Percentiles rank a stretch among this genome's conserved stretches.
phyloP scores from a whole-genome alignment of 495 filamentous ascomycete species.

The Letharia lupina region DNA sequence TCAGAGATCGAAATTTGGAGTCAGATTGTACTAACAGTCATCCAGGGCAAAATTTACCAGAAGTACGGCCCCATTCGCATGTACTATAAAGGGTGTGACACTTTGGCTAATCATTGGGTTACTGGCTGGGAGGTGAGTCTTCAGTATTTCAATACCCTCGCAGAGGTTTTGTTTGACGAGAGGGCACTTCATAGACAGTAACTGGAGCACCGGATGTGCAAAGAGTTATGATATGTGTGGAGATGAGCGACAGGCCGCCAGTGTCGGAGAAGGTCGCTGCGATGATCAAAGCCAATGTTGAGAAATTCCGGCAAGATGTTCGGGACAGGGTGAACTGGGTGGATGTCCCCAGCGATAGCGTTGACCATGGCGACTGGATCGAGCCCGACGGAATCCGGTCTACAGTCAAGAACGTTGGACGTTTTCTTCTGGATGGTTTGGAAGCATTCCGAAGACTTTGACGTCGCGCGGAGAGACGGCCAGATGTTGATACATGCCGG shows the following conservation, averaged over 20 bases:
- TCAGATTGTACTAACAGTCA: too few species aligned
- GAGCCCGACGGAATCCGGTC: too few species aligned
- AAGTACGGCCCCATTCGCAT: background rate
- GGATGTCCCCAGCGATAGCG: too few species aligned
- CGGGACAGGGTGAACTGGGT: too few species aligned
- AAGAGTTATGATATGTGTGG: background rate
- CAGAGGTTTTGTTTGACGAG: background rate
- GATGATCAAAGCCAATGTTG: background rate
- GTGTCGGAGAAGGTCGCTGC: background rate
- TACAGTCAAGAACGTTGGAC: too few species aligned
- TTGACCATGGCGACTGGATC: too few species aligned
- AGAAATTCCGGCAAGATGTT: too few species aligned
- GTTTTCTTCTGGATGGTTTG: too few species aligned
- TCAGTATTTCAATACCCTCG: background rate
- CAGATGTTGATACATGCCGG: too few species aligned
- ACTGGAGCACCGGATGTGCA: background rate
- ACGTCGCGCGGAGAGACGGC: too few species aligned
- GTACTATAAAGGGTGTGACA: background rate
- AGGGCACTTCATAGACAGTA: background rate
- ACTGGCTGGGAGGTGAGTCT: background rate
- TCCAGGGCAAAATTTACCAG: background rate
- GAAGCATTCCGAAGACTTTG: too few species aligned
- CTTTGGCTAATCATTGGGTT: background rate
- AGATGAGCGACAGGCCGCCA: background rate
- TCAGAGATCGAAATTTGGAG: too few species aligned